Evolutionary conservation across 805 yeast species (phyloP), one percentile per base, ranked within the genome.

Genomic region (Teunomyces panamensis): DNA sequence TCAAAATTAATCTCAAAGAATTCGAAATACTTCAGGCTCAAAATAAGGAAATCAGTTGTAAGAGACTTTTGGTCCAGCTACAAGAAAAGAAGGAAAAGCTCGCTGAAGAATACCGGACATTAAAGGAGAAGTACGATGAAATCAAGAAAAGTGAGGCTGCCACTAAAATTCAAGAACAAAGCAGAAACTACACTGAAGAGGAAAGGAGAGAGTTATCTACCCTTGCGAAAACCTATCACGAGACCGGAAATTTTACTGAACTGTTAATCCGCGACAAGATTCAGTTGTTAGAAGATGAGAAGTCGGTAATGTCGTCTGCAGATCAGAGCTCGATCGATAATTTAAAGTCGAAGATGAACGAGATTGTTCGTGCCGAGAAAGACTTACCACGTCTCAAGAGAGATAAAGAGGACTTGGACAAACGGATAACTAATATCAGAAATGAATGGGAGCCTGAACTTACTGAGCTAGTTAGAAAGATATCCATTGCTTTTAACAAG

Each of bases 371-470:
- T n/a, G 56, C 77, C 5, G 70, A 73, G 45, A 56, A 48, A 10
- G 64, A 59, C 36, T 53, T 79, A 14, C 84, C 84, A 3, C 50
- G 52, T 2, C 51, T 69, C 30, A 57, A 57, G 14, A 47, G 55
- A 1, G 50, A 59, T n/a, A 57, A 59, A 41, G 52, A 46, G 6
- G 58, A 59, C 4, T 53, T 74, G 13, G 73, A 70, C 28, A 50
- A 56, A 0, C 48, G 73, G 16, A 77, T 84, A 9, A 55, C 50
- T 1, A 60, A 60, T 9, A 71, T 81, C 7, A 63, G 71, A 29
- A 52, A 47, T 0, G 59, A 51, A 1, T 86, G 96, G 87, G 90
- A 84, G 54, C 81, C 83, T 1, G 75, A 77, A 51, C 66, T 92
- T 24, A 73, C 78, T 3, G 56, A 55, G 2, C 70, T 87, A 41